These are phyloP conservation scores for Cladorrhinum sp. DNA, from an alignment of 2,329 filamentous ascomycete genomes.

Conservation along the genomic window DNA sequence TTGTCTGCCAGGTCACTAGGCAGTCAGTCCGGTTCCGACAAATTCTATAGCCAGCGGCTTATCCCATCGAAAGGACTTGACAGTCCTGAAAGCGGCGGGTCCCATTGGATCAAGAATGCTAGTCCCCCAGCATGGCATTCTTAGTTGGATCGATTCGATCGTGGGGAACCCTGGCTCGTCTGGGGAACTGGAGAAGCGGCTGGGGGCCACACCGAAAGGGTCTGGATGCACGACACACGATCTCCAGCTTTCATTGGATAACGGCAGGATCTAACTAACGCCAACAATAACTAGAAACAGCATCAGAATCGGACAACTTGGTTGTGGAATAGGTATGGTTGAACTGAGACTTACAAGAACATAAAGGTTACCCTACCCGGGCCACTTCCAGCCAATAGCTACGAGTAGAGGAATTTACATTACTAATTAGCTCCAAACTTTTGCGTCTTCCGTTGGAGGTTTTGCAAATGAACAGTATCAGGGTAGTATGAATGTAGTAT, in stretches of 20 bases:
- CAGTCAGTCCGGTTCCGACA: background rate
- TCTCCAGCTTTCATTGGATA: background rate
- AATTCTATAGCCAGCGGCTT: background rate
- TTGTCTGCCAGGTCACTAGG: background rate
- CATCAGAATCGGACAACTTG: background rate
- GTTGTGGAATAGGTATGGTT: background rate
- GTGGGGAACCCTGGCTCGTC: constrained; percentile 21
- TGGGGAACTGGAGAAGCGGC: background rate
- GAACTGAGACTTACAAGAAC: background rate
- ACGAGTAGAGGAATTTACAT: background rate
- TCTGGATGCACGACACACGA: background rate
- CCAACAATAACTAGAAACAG: background rate
- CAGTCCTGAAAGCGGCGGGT: background rate
- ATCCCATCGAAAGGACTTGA: background rate
- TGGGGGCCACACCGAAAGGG: background rate
- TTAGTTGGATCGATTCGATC: constrained; percentile 14
- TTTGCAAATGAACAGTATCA: too few species aligned
- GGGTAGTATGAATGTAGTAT: background rate
- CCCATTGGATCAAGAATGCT: background rate
- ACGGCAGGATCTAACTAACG: background rate
- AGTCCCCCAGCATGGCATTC: background rate
- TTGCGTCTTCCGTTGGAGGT: too few species aligned
- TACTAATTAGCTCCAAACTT: background rate
- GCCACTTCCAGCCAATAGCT: background rate
- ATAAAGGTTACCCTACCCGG: background rate